Conservation (phyloP, 768 basidiomycete species). For the Phlegmacium glaucopus region DNA sequence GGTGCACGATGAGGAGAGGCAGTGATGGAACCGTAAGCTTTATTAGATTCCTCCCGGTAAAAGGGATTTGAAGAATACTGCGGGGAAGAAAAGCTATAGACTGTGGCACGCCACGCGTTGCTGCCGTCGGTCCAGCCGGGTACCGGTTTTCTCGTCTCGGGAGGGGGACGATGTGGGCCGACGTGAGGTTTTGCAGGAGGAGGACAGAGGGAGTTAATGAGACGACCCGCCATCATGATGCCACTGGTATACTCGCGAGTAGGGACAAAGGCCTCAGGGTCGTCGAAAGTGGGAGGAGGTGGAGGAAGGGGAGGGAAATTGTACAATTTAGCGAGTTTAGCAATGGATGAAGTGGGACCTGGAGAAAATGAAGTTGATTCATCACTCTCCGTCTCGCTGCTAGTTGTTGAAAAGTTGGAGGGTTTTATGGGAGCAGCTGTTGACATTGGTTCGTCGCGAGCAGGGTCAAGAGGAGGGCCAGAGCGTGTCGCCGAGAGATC, state of each 20-base stretch:
- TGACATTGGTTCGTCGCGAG: constrained; percentile 26
- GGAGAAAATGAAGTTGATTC: constrained; percentile 1
- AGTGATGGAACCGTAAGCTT: constrained; percentile 42
- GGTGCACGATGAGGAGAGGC: constrained; percentile 45
- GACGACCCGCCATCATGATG: constrained; percentile 66
- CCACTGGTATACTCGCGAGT: constrained; percentile 50
- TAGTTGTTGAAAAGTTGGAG: constrained; percentile 22
- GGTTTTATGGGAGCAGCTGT: constrained; percentile 23
- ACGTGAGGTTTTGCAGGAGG: constrained; percentile 38
- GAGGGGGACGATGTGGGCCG: constrained; percentile 24
- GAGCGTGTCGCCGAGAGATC: constrained; percentile 47
- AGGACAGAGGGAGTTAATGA: constrained; percentile 43
- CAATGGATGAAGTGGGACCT: constrained; percentile 22
- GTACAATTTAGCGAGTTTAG: constrained; percentile 31
- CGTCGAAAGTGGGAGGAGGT: constrained; percentile 39
- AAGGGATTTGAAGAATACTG: constrained; percentile 30
- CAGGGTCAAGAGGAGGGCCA: constrained; percentile 43
- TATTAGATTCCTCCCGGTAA: constrained; percentile 25
- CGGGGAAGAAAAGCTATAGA: constrained; percentile 52
- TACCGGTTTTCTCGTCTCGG: constrained; percentile 40
- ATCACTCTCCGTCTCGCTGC: constrained; percentile 36
- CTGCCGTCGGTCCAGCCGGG: constrained; percentile 71
- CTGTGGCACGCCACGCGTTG: constrained; percentile 61
- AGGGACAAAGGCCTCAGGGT: constrained; percentile 22
- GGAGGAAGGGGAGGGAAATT: constrained; percentile 55